Base-by-base conservation (phyloP, 805 yeast genomes). In the Hanseniaspora guilliermondii region DNA sequence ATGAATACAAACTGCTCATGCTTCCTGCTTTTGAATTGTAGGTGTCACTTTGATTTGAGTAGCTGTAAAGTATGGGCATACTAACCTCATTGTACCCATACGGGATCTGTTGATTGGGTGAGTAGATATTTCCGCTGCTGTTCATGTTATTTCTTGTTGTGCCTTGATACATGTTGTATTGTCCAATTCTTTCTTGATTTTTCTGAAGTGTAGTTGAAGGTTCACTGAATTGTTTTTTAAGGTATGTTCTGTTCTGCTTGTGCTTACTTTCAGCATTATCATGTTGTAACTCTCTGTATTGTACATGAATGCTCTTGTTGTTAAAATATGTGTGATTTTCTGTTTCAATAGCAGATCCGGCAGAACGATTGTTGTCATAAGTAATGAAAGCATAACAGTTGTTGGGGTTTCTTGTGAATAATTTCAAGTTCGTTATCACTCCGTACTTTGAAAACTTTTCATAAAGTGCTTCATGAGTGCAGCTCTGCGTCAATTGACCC, bases 261-360 rank as follows among this genome's bases (percentile, higher is more conserved):
- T 44, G 24, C 30, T 53, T 53, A 8, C 19, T 47, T 21, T 53
- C 53, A 6, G 56, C 56, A 42, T 37, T 49, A 41, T 66, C 64
- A 56, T 68, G 72, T 57, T 74, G 72, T 61, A 80, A 67, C 64
- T 85, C 93, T 56, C 85, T 77, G 64, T 83, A 85, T 66, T 86
- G 94, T 47, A 87, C 96, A 65, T 85, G 93, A 73, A 87, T 83
- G 8, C 91, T 83, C 64, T 76, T 82, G 56, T 78, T 79, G 61
- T 78, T 69, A 63, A 87, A 79, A 65, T 82, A 76, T 2, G 94
- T 75, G 67, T 87, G 95, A 64, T 88, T 87, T 63, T 85, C 93
- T 58, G 81, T 74, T 65, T 87, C 94, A 53, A 87, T 86, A 1
- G 96, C 95, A 47, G 85, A 75, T 5, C 93, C 94, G 7, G 95